Evolutionary conservation across 2,329 filamentous ascomycete species (phyloP), one percentile per base, ranked within the genome.

Genomic region (Fusarium citri): DNA sequence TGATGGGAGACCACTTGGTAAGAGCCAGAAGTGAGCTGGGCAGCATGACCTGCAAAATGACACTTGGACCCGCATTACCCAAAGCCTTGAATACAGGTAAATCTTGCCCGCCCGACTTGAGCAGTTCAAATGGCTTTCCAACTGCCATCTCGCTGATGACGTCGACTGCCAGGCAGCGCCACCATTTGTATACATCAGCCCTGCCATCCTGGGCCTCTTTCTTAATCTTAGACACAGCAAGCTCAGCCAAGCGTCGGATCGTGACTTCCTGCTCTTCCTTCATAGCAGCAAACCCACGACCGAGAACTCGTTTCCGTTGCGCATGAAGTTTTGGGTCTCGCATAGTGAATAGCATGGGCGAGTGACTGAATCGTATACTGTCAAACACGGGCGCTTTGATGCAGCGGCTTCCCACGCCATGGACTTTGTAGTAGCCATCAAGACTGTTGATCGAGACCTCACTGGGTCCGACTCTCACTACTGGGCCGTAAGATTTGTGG

Each of bases 141-240:
- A 64, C 31, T 1, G 59, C 40, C 43, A 64, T 64, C 4, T 58
- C 59, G 5, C 61, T 64, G 6, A 64, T 63, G 0, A 64, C 50
- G 5, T 64, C 61, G 0, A 64, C 59, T 4, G 61, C 59, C 3
- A 64, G 23, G 14, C 59, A 64, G 2, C 50, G 50, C 59, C 59
- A 64, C 61, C 61, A 64, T 11, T 58, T 64, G 30, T 64, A 64
- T 4, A 64, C 43, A 8, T 64, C 61, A 8, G 59, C 22, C 5
- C 40, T 37, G 0, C 59, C 59, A 12, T 15, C 7, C 10, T 41
- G 18, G 1, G 14, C 34, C 8, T 64, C 61, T 0, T 26, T 28
- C 30, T 50, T 45, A 10, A 64, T 64, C 5, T 20, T 58, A 0
- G 45, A 56, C 3, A 64, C 50, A 0, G 61, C 61, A 9, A 46